Conservation (phyloP, 1,284 basidiomycete species). For the Trametes pubescens region DNA sequence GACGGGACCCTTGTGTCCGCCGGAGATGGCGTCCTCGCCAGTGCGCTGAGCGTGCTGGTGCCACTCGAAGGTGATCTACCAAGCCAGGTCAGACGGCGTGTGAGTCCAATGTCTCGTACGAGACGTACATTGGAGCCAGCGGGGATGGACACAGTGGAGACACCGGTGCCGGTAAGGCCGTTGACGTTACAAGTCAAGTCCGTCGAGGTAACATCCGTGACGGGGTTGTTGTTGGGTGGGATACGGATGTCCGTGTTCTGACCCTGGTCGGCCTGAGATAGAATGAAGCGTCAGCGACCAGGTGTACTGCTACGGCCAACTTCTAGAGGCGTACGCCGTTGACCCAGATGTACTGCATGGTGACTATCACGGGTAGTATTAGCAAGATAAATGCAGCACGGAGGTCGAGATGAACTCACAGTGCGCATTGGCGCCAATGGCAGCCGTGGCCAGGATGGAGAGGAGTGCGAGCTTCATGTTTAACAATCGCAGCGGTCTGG, state of each 20-base stretch:
- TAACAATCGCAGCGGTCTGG: conserved; percentile 12
- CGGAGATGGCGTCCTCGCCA: conserved; percentile 60
- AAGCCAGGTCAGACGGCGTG: not conserved
- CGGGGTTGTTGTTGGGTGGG: conserved; percentile 62
- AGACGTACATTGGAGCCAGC: conserved; percentile 50
- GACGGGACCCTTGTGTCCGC: conserved; percentile 59
- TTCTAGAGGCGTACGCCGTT: conserved; percentile 42
- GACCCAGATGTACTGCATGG: conserved; percentile 60
- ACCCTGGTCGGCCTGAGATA: conserved; percentile 51
- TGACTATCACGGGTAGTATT: conserved; percentile 42
- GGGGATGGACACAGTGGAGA: conserved; percentile 49
- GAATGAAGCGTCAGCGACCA: not conserved
- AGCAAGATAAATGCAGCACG: not conserved
- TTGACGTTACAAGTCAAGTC: conserved; percentile 61
- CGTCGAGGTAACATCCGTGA: conserved; percentile 58
- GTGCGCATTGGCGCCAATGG: conserved; percentile 51
- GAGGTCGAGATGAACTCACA: conserved; percentile 40
- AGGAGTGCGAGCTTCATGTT: conserved; percentile 43
- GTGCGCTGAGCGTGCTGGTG: conserved; percentile 59
- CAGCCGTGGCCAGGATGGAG: conserved; percentile 45
- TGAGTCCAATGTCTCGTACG: not conserved
- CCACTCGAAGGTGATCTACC: conserved; percentile 51
- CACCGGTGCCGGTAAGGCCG: conserved; percentile 51
- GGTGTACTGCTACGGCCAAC: not conserved
- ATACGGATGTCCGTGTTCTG: conserved; percentile 53